These are phyloP conservation scores for Boletus speciosus DNA, from an alignment of 768 basidiomycete species.

Conservation along the genomic window DNA sequence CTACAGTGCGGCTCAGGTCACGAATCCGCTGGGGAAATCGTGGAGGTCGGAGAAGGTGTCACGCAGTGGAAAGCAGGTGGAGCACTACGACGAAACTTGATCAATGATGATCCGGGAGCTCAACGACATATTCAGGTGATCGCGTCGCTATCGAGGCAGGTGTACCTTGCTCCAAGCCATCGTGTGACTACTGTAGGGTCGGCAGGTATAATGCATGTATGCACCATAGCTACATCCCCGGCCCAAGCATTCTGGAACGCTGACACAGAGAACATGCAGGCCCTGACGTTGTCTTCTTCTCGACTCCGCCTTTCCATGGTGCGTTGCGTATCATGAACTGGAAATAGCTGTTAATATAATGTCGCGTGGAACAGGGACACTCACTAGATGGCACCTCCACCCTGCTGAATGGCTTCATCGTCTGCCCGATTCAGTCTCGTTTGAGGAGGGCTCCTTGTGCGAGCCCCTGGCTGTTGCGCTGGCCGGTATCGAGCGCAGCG, in stretches of 20 bases:
- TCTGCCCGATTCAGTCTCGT: slow-evolving; percentile 57
- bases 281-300: slow-evolving; percentile 59
- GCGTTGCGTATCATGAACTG: background rate
- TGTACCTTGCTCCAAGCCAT: slow-evolving; percentile 61
- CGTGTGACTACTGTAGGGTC: slow-evolving; percentile 60
- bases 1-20: slow-evolving; percentile 64
- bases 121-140: slow-evolving; percentile 41
- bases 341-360: background rate
- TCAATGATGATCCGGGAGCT: background rate
- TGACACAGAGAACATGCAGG: slow-evolving; percentile 18
- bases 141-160: slow-evolving; percentile 68
- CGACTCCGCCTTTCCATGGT: slow-evolving; percentile 69
- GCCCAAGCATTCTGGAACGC: background rate
- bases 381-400: slow-evolving; percentile 64
- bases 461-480: slow-evolving; percentile 67
- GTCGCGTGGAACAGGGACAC: slow-evolving; percentile 41
- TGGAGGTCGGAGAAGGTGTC: slow-evolving; percentile 63
- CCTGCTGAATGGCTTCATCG: slow-evolving; percentile 67
- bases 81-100: background rate
- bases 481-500: slow-evolving; percentile 63
- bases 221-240: background rate
- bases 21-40: slow-evolving; percentile 66
- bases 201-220: slow-evolving; percentile 62
- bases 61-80: slow-evolving; percentile 60
- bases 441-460: slow-evolving; percentile 66